Conservation (phyloP, 441 rosid species). For the Jatropha multifida region DNA sequence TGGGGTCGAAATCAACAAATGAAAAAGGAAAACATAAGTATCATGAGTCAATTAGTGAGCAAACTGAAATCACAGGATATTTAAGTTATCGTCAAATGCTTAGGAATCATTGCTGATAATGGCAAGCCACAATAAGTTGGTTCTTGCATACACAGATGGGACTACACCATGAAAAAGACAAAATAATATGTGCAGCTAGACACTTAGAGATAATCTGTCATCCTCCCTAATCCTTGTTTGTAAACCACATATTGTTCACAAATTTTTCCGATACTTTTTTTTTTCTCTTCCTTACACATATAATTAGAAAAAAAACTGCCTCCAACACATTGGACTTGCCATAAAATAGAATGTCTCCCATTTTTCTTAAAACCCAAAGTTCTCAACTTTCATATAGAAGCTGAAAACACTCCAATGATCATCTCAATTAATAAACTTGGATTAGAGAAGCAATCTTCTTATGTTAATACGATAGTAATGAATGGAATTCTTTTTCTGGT, state of each 20-base stretch:
- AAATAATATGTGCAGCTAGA: not conserved
- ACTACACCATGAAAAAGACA: not conserved
- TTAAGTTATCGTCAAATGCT: not conserved
- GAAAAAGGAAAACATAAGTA: not conserved
- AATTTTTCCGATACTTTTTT: too few relatives aligned
- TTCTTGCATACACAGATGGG: not conserved
- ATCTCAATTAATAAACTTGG: not conserved
- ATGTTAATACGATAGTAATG: not conserved
- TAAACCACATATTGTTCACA: too few relatives aligned
- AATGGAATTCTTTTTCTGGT: not conserved
- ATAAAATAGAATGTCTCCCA: not conserved
- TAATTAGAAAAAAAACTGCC: not conserved
- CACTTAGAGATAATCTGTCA: not conserved
- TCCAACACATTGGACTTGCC: not conserved
- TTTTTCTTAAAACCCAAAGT: not conserved
- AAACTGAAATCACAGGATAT: not conserved
- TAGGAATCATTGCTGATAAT: slow-evolving; percentile 5
- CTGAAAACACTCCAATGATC: not conserved
- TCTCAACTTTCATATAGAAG: not conserved
- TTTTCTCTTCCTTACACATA: not conserved
- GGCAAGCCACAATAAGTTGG: not conserved
- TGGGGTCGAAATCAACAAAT: slow-evolving; percentile 32
- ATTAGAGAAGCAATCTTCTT: not conserved
- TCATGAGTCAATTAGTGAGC: not conserved
- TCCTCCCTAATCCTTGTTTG: not conserved